Conservation (phyloP, 1,139 yeast genomes). For the Hansenula sp. region DNA sequence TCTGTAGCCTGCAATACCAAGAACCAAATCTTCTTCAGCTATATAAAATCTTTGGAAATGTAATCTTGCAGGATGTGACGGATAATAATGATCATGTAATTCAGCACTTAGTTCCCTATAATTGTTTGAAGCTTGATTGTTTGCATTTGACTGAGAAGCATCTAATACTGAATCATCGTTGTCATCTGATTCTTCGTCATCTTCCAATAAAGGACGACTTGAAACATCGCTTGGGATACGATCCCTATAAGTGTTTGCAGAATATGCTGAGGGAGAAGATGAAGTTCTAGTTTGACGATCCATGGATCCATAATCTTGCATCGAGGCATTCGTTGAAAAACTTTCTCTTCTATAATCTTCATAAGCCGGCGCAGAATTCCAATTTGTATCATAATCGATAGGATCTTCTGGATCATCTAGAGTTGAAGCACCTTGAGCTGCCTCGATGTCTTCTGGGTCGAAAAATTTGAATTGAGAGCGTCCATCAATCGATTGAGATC, state of each 20-base stretch:
- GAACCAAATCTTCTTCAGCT: constrained; percentile 91
- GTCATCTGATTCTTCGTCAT: constrained; percentile 24
- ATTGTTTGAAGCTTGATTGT: constrained; percentile 4
- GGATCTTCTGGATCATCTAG: constrained; percentile 55
- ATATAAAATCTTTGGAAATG: constrained; percentile 79
- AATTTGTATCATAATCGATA: constrained; percentile 55
- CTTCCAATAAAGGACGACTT: constrained; percentile 25
- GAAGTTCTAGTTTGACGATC: constrained; percentile 23
- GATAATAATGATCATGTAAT: constrained; percentile 39
- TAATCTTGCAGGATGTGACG: constrained; percentile 39
- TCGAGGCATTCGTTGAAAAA: constrained; percentile 24
- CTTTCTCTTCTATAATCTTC: constrained; percentile 36
- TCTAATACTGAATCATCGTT: constrained; percentile 29
- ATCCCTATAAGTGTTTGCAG: constrained; percentile 39
- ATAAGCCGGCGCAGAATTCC: constrained; percentile 52
- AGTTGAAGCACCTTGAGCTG: constrained; percentile 87
- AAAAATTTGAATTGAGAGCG: constrained; percentile 60
- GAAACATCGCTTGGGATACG: constrained; percentile 36
- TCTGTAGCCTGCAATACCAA: constrained; percentile 88
- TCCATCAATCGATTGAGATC: constrained; percentile 24
- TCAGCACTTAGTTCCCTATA: constrained; percentile 27
- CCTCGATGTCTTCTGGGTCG: constrained; percentile 75
- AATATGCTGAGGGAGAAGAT: constrained; percentile 30
- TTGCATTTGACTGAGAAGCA: constrained; percentile 21
- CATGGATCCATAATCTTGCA: constrained; percentile 23